Evolutionary conservation across 2,329 filamentous ascomycete genomes (phyloP).

Genomic region (Didymella arachidicola): DNA sequence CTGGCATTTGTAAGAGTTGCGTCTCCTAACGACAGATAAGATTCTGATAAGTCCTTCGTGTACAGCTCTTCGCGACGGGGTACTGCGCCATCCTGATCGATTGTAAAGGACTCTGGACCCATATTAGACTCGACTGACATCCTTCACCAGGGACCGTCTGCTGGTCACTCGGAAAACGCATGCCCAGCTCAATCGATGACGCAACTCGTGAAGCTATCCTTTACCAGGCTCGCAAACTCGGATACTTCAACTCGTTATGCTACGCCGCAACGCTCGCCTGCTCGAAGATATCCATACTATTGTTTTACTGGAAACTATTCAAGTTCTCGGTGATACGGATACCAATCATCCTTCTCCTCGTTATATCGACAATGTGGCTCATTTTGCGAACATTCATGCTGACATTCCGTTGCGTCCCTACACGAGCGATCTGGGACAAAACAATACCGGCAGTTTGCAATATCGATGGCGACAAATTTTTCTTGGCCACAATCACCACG

Average conservation of each 20-base stretch:
- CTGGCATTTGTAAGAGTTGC: neutral
- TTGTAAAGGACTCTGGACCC: neutral
- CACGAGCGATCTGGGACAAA: conserved; percentile 16
- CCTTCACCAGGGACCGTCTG: neutral
- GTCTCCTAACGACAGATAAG: neutral
- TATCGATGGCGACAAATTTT: conserved; percentile 17
- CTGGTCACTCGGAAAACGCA: neutral
- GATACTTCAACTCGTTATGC: conserved; percentile 19
- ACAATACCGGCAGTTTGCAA: conserved; percentile 10
- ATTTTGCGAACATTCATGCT: conserved; percentile 19
- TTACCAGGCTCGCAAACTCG: conserved; percentile 14
- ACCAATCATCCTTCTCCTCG: conserved; percentile 3
- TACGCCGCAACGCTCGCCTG: conserved; percentile 14
- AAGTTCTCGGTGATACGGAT: conserved; percentile 13
- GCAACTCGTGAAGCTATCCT: conserved; percentile 7
- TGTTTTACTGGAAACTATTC: conserved; percentile 19
- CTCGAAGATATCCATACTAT: conserved; percentile 18
- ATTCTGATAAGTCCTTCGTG: neutral
- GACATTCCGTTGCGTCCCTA: conserved; percentile 17
- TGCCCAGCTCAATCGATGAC: neutral
- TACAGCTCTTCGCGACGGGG: neutral
- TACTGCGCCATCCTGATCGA: neutral
- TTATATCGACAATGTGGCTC: conserved; percentile 2
- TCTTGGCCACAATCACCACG: conserved; percentile 15
- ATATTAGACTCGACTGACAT: neutral